Evolutionary conservation across 768 basidiomycete species (phyloP), one percentile per base, ranked within the genome.

Genomic region (Phylloporus sp.): DNA sequence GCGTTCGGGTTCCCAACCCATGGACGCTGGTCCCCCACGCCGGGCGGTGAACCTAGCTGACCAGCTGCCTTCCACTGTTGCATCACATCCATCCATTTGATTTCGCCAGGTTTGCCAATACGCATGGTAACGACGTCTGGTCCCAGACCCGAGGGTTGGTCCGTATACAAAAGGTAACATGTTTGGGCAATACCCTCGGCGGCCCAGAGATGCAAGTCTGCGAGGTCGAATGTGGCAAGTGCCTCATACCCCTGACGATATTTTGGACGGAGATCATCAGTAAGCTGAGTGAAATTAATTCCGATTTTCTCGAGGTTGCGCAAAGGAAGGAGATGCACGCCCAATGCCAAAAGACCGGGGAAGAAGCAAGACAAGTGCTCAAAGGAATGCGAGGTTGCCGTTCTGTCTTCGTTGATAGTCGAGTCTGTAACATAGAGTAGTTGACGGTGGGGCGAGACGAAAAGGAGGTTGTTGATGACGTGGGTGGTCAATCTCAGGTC

Each of bases 321-420:
- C 41, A 83, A 67, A 21, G 78, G 78, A 39, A 88, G 73, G 10
- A 75, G 75, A 51, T 82, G 75, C 5, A 68, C 83, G 21, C 87
- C 86, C 4, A 90, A 71, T 5, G 86, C 84, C 39, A 90, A 70
- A 14, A 88, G 67, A 14, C 87, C 86, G 0, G 86, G 85, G 38
- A 86, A 72, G 69, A 88, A 90, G 64, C 86, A 88, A 10, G 86
- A 80, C 22, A 90, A 67, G 57, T 90, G 86, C 51, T 89, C 86
- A 44, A 87, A 79, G 18, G 61, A 56, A 53, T 83, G 78, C 9
- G 73, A 69, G 20, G 76, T 71, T 14, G 56, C 49, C 22, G 62
- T 66, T 9, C 54, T 53, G 24, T 66, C 61, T 32, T 62, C 58
- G 22, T 46, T 50, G 2, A 60, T 60, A 14, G 49, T 50, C 15